phyloP scores from a whole-genome alignment of 2,329 filamentous ascomycete species.

The Aspergillus ruber region DNA sequence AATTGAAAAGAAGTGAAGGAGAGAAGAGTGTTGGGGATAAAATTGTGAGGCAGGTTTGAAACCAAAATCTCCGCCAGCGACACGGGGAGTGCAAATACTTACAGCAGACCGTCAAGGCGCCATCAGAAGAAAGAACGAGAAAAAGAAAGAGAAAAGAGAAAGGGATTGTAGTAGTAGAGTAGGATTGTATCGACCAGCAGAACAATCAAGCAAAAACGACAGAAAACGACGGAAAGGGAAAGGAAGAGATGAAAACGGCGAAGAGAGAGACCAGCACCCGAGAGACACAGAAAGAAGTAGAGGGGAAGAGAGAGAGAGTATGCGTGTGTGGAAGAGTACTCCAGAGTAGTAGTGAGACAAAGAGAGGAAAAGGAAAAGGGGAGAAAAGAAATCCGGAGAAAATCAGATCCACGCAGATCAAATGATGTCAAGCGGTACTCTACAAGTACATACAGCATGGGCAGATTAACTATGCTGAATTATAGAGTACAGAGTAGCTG shows the following conservation, averaged over 20 bases:
- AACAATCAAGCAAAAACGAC: slow-evolving; percentile 1
- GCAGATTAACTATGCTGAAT: too few relatives aligned
- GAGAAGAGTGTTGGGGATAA: slow-evolving; percentile 6
- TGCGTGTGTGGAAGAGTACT: too few relatives aligned
- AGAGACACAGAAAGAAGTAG: background rate
- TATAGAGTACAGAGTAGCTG: too few relatives aligned
- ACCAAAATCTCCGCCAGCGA: background rate
- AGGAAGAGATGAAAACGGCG: background rate
- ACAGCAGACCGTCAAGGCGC: slow-evolving; percentile 24
- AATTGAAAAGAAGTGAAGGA: slow-evolving; percentile 17
- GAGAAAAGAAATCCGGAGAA: background rate
- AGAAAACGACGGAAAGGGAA: slow-evolving; percentile 1
- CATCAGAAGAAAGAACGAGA: slow-evolving; percentile 19
- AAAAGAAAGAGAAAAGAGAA: background rate
- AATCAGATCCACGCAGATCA: background rate
- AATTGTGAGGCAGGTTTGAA: background rate
- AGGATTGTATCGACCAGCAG: background rate
- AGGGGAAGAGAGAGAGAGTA: background rate
- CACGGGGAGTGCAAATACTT: slow-evolving; percentile 14
- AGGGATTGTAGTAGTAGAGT: background rate
- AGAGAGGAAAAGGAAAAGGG: slow-evolving; percentile 3
- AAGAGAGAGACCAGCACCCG: slow-evolving; percentile 1
- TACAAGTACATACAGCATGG: background rate
- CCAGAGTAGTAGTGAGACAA: background rate
- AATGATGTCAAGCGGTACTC: background rate